Evolutionary conservation across 2,329 filamentous ascomycete genomes (phyloP), one percentile per base, ranked within the genome.

Genomic region (Aspergillus fijiensis): DNA sequence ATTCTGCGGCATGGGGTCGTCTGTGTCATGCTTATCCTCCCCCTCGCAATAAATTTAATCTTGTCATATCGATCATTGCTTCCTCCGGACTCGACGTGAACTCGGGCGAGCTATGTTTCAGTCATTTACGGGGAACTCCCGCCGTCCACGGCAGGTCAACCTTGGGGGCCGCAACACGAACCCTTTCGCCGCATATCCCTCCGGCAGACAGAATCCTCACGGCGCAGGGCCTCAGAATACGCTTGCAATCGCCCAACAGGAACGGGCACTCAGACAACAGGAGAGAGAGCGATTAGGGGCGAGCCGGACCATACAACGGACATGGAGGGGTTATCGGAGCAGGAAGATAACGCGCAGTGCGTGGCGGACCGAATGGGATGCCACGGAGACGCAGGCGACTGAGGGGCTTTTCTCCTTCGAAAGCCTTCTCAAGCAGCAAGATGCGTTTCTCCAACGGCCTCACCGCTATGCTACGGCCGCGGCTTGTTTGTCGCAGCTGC

Each of bases 101-200:
- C 56, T 59, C 35, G 19, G 7, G 9, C 39, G 60, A 65, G 74
- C 72, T 67, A 97, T 97, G 94, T 96, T 95, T 79, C 88, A 90
- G 63, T 92, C 90, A 57, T 99, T 99, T 79, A 95, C 91, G 25
- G 95, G 95, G 68, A 91, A 80, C 77, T 91, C 92, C 69, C 88
- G 91, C 71, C 90, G 91, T 67, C 89, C 89, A 63, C 89, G 95
- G 66, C 93, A 97, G 75, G 92, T 98, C 73, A 97, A 98, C 77
- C 88, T 99, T 63, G 95, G 92, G 66, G 95, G 92, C 63, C 89
- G 93, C 68, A 86, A 86, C 65, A 81, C 82, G 54, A 96, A 96
- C 71, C 91, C 92, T 3, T 96, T 95, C 75, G 87, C 84, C 55
- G 77, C 76, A 57, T 75, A 84, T 61, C 85, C 85, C 66, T 82